Base-by-base conservation (phyloP, 345 rosid genomes). In the Murraya koenigii region DNA sequence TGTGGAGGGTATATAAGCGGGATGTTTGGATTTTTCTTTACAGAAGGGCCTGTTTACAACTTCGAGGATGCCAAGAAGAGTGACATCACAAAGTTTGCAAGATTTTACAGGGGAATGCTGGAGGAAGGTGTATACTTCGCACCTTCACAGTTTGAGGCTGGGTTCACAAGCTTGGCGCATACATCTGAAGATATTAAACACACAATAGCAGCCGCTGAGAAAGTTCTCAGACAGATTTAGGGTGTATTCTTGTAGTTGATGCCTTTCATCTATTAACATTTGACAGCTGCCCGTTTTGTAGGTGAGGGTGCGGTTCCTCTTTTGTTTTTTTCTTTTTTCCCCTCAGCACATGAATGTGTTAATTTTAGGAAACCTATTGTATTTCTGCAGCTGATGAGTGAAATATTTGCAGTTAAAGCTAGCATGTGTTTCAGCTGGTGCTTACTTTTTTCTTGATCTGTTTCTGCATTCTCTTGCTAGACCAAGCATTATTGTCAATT, bases 71-170 rank as follows among this genome's bases (percentile, higher is more conserved):
- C 98, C 11, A 96, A 91, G 88, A 92, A 90, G 83, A 91, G 98
- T 23, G 97, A 96, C 36, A 67, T 90, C 0, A 87, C 87, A 49
- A 96, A 96, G 82, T 96, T 96, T 72, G 99, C 86, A 25, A 87
- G 79, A 84, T 90, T 96, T 69, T 88, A 76, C 69, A 80, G 87
- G 59, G 98, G 97, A 74, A 94, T 96, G 98, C 86, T 94, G 82
- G 86, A 87, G 84, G 97, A 96, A 87, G 99, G 98, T 49, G 94
- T 93, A n/a, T 96, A 93, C 84, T 88, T 96, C 23, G 99, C 97
- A 61, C 97, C 99, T 23, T 96, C 99, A 66, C 98, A 93, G 78
- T 97, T 88, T n/a, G 97, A 97, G 83, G 98, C 97, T 2, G 99
- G 98, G 60, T 94, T 97, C 81, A 94, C 98, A 1, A 89, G 99